Evolutionary conservation across 768 basidiomycete genomes (phyloP).

Genomic region (Mycena latifolia): DNA sequence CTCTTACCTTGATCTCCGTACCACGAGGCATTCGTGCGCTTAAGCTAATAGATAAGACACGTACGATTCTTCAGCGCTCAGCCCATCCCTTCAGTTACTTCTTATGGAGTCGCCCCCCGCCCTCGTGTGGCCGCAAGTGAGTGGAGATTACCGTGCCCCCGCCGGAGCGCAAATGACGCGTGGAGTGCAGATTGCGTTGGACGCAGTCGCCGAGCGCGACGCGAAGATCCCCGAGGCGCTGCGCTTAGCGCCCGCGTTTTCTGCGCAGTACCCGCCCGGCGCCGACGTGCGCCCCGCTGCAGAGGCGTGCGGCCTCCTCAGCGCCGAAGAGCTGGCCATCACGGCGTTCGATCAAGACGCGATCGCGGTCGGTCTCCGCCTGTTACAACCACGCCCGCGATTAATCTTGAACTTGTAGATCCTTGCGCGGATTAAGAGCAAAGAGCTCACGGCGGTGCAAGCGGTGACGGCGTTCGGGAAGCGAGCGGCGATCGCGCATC

Average conservation of each 20-base stretch:
- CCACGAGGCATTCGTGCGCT: too few relatives aligned
- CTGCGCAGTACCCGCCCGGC: constrained; percentile 35
- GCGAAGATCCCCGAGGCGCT: constrained; percentile 28
- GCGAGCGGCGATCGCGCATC: constrained; percentile 67
- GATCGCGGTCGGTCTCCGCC: constrained; percentile 41
- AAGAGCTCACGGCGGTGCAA: constrained; percentile 51
- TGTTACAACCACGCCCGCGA: neutral
- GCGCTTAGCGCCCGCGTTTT: constrained; percentile 28
- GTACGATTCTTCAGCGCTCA: too few relatives aligned
- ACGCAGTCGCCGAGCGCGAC: constrained; percentile 32
- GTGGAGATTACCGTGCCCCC: too few relatives aligned
- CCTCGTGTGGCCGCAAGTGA: constrained; percentile 18
- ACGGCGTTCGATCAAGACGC: constrained; percentile 49
- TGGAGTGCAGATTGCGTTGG: constrained; percentile 24
- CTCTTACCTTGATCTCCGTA: too few relatives aligned
- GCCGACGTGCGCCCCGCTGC: constrained; percentile 49
- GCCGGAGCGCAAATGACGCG: neutral
- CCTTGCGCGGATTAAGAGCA: constrained; percentile 41
- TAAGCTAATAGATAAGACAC: neutral
- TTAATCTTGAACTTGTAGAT: constrained; percentile 22
- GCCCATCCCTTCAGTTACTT: neutral
- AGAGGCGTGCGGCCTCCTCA: constrained; percentile 45
- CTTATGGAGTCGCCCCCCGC: neutral
- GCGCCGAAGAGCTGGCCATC: constrained; percentile 46
- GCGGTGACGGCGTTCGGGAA: constrained; percentile 59